Evolutionary conservation across 768 basidiomycete genomes (phyloP), one percentile per base, ranked within the genome.

Genomic region (Solioccasus polychromus): DNA sequence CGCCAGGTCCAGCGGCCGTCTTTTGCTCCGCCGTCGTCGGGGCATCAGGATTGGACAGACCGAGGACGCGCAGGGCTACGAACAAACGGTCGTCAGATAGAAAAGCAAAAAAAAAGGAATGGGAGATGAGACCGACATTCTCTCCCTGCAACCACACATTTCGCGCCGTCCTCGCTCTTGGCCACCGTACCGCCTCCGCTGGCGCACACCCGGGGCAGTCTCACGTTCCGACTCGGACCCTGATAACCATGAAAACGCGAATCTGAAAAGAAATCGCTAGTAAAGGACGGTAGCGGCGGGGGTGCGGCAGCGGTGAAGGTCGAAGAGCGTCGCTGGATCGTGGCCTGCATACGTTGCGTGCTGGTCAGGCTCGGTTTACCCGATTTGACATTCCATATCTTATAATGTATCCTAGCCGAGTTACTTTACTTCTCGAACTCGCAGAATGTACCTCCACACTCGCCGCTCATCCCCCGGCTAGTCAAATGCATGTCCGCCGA

Each of bases 141-240:
- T 64, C 78, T 80, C n/a, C 88, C 87, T 1, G 87, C 79, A 10
- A 89, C 83, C 2, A 80, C 85, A 64, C 84, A 87, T 55, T 80
- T 67, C 29, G 55, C 59, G 2, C 81, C 83, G 54, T 89, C 87
- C 49, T 82, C 80, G 51, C 75, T 82, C 56, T 76, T 80, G 19
- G 85, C 75, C 35, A 91, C 78, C 2, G 79, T 69, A 0, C 85
- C 85, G 26, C 83, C 83, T 39, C 87, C 85, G 47, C 62, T 69
- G 2, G 79, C 64, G 19, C 80, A 76, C 20, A 76, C 82, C n/a
- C 82, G 73, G 11, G 73, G 69, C 14, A 86, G 64, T 12, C 81
- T 80, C 19, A 83, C 82, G 52, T 71, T 78, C 26, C 82, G 74
- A 17, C 61, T 63, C 1, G 73, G 69, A 17, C 74, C 75, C 29